Conservation (phyloP, 495 filamentous ascomycete genomes). For the Hypomontagnella submonticulosa region DNA sequence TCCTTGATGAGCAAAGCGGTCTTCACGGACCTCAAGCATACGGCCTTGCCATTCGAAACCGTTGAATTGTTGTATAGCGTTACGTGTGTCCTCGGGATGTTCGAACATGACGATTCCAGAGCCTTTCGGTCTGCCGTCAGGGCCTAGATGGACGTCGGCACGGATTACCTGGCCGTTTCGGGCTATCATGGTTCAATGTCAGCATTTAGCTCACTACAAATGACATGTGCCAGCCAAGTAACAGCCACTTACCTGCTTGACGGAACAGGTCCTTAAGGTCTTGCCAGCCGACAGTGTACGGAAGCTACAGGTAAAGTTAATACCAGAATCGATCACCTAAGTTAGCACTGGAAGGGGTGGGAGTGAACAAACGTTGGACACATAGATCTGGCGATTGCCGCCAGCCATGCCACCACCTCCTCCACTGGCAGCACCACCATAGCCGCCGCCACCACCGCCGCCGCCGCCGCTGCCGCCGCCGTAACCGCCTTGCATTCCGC, state of each 20-base stretch:
- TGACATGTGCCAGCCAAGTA: neutral
- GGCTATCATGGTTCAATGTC: conserved; percentile 46
- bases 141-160: conserved; percentile 93
- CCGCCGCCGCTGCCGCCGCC: conserved; percentile 54
- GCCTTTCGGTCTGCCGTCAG: conserved; percentile 92
- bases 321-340: conserved; percentile 41
- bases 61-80: conserved; percentile 96
- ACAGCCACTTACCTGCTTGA: conserved; percentile 84
- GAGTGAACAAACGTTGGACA: conserved; percentile 91
- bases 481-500: conserved; percentile 56
- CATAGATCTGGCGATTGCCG: conserved; percentile 89
- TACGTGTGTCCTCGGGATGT: conserved; percentile 90
- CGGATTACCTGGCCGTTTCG: conserved; percentile 86
- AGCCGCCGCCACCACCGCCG: conserved; percentile 60
- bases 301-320: conserved; percentile 74
- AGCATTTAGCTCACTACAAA: neutral
- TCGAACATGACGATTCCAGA: conserved; percentile 98
- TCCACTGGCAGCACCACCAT: conserved; percentile 62
- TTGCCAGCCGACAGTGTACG: conserved; percentile 98
- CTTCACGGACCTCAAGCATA: conserved; percentile 91
- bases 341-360: conserved; percentile 37
- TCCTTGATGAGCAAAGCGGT: conserved; percentile 83
- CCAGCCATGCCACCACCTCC: conserved; percentile 54
- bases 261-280: conserved; percentile 99
- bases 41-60: conserved; percentile 99